Conservation (phyloP, 805 yeast species). For the Saturnispora ahearnii region DNA sequence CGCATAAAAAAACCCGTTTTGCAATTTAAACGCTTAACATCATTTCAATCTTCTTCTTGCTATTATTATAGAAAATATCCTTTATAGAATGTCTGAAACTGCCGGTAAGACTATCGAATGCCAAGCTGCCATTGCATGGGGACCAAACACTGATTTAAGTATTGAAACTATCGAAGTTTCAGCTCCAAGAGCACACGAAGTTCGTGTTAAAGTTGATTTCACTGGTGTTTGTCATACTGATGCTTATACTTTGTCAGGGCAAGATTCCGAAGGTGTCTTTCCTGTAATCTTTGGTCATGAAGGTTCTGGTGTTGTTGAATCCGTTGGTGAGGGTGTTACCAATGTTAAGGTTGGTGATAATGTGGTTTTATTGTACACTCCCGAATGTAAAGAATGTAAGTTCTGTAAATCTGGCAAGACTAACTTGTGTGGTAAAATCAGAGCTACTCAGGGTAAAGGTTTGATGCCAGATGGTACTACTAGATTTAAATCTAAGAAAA, state of each 20-base stretch:
- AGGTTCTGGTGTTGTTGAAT: conserved; percentile 95
- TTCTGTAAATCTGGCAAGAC: conserved; percentile 94
- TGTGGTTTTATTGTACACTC: conserved; percentile 90
- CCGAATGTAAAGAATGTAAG: conserved; percentile 93
- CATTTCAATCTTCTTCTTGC: neutral
- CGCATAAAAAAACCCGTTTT: too few relatives aligned
- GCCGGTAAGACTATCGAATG: conserved; percentile 49
- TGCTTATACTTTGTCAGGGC: conserved; percentile 90
- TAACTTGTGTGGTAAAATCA: conserved; percentile 88
- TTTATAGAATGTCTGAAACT: neutral
- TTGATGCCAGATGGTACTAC: conserved; percentile 98
- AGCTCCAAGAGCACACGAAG: conserved; percentile 96
- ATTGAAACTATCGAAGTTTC: conserved; percentile 85
- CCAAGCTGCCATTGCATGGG: conserved; percentile 97
- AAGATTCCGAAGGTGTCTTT: conserved; percentile 94
- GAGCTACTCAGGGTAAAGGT: conserved; percentile 98
- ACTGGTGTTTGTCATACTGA: conserved; percentile 99
- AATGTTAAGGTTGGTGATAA: conserved; percentile 87
- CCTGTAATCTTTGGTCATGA: conserved; percentile 95
- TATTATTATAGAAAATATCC: neutral
- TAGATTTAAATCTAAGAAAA: conserved; percentile 63
- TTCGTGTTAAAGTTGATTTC: conserved; percentile 75
- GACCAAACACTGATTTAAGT: conserved; percentile 64
- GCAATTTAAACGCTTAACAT: too few relatives aligned
- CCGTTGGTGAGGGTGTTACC: conserved; percentile 90